A percentile compares a stretch with the other conserved stretches of the same genome.
Evolutionary conservation across 2,329 filamentous ascomycete genomes (phyloP).

Genomic region (Diaporthe humulicola): DNA sequence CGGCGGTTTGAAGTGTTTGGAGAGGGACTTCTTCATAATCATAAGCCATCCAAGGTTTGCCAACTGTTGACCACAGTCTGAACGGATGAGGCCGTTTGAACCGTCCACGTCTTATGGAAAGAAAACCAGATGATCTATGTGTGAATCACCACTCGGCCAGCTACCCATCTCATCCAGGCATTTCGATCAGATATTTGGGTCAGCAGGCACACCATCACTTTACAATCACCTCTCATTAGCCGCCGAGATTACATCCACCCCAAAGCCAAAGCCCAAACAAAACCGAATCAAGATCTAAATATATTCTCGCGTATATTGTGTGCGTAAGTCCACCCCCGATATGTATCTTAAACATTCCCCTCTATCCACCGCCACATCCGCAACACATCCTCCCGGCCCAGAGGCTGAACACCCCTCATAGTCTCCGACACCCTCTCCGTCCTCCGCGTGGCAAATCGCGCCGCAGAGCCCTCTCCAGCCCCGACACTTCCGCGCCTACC

Average conservation of each 20-base stretch:
- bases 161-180: too few relatives aligned
- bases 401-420: constrained; percentile 52
- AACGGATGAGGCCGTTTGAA: too few relatives aligned
- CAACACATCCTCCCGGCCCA: constrained; percentile 44
- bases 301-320: background rate
- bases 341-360: constrained; percentile 32
- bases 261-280: background rate
- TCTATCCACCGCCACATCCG: constrained; percentile 53
- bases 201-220: background rate
- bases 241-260: accelerated
- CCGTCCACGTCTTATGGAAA: too few relatives aligned
- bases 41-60: too few relatives aligned
- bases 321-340: background rate
- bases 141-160: too few relatives aligned
- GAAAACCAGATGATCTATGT: too few relatives aligned
- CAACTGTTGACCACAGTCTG: too few relatives aligned
- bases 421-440: constrained; percentile 50
- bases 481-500: background rate
- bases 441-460: constrained; percentile 50
- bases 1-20: too few relatives aligned
- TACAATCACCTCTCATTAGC: background rate
- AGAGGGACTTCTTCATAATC: too few relatives aligned
- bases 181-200: too few relatives aligned
- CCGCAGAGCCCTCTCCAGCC: background rate
- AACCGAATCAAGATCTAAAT: background rate